These are phyloP conservation scores for Sphagnum fallax DNA, from an alignment of 228 moss, liverwort and hornwort genomes.

Conservation along the genomic window DNA sequence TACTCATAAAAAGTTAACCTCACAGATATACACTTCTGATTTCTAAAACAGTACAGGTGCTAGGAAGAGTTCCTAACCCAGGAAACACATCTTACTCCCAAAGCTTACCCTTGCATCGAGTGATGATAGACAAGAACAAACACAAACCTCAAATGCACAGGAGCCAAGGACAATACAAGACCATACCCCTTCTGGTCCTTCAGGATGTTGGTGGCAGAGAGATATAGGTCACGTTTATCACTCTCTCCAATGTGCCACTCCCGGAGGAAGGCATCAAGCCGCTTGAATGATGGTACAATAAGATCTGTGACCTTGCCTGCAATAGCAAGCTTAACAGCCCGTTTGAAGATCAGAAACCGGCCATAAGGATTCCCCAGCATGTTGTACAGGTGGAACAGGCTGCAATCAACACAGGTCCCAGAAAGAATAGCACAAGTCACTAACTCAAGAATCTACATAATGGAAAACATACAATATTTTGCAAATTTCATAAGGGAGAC, in stretches of 20 bases:
- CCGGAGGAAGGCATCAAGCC: constrained; percentile 79
- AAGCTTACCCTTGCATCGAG: too few relatives aligned
- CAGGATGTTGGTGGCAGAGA: constrained; percentile 77
- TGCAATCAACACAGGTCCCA: constrained; percentile 22
- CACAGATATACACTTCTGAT: too few relatives aligned
- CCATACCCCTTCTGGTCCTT: constrained; percentile 92
- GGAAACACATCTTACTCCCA: too few relatives aligned
- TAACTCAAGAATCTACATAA: too few relatives aligned
- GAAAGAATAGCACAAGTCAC: constrained; percentile 3
- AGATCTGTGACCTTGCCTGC: constrained; percentile 83
- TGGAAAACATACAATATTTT: neutral
- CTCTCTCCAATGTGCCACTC: constrained; percentile 92
- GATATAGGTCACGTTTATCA: constrained; percentile 81
- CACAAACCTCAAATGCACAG: neutral
- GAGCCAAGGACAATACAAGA: neutral
- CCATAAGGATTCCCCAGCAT: constrained; percentile 89
- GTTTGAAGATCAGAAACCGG: constrained; percentile 82
- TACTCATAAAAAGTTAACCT: too few relatives aligned
- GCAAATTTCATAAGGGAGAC: too few relatives aligned
- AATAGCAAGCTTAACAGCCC: constrained; percentile 79
- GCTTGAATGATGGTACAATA: constrained; percentile 89
- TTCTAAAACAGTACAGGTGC: too few relatives aligned
- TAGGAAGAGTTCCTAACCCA: too few relatives aligned
- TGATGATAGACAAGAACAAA: too few relatives aligned
- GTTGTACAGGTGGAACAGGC: constrained; percentile 93